These are phyloP conservation scores for Purpureocillium takamizusanense DNA, from an alignment of 2,329 filamentous ascomycete genomes.

Conservation along the genomic window DNA sequence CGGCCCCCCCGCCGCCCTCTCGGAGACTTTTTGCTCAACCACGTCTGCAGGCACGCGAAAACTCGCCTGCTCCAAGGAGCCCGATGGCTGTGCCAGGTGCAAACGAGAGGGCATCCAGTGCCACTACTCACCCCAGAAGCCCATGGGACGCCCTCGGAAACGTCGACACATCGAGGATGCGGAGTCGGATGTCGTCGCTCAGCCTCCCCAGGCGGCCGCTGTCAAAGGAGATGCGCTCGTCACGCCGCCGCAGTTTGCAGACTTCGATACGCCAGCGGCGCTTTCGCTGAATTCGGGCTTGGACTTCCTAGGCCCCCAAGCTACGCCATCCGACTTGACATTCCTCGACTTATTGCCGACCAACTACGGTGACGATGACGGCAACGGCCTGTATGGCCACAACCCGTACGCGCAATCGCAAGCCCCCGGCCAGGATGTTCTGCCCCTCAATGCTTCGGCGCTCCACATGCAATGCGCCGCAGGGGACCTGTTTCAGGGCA, in stretches of 20 bases:
- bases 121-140: slow-evolving; percentile 56
- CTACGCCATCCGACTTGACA: slow-evolving; percentile 17
- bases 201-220: not conserved
- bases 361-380: slow-evolving; percentile 11
- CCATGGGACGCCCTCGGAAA: slow-evolving; percentile 57
- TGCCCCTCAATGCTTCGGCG: slow-evolving; percentile 1
- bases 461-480: slow-evolving; percentile 13
- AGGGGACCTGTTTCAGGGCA: slow-evolving; percentile 19
- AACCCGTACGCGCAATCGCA: slow-evolving; percentile 5
- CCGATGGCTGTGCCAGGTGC: slow-evolving; percentile 50
- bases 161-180: slow-evolving; percentile 28
- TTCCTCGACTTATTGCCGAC: slow-evolving; percentile 28
- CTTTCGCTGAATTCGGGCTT: slow-evolving; percentile 21
- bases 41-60: slow-evolving; percentile 46
- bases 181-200: not conserved
- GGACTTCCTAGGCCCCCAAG: slow-evolving; percentile 24
- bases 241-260: not conserved
- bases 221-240: not conserved
- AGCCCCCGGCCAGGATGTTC: slow-evolving; percentile 7
- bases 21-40: slow-evolving; percentile 18
- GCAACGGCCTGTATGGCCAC: slow-evolving; percentile 6
- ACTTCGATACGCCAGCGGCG: slow-evolving; percentile 1
- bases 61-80: slow-evolving; percentile 55
- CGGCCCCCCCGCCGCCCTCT: slow-evolving; percentile 4
- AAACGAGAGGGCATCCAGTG: slow-evolving; percentile 46